These are phyloP conservation scores for Fusarium penzigii DNA, from an alignment of 2,329 filamentous ascomycete genomes.

Conservation along the genomic window DNA sequence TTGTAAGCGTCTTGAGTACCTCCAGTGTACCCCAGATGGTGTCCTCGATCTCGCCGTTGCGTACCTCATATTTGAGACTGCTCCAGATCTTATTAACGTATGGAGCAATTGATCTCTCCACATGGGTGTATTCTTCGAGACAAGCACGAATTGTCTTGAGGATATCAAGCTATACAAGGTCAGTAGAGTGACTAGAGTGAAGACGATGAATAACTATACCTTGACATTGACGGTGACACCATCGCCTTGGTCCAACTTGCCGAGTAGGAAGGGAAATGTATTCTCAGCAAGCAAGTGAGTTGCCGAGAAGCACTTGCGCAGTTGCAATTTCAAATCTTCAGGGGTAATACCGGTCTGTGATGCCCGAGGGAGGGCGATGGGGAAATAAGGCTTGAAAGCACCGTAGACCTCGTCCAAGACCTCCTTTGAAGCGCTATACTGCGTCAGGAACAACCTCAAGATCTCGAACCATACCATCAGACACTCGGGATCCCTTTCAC, in stretches of 20 bases:
- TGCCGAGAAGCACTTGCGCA: conserved; percentile 56
- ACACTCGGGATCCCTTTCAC: conserved; percentile 58
- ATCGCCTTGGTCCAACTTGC: conserved; percentile 60
- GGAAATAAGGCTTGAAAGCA: conserved; percentile 61
- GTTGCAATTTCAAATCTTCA: conserved; percentile 54
- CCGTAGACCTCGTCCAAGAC: conserved; percentile 53
- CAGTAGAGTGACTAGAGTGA: not conserved
- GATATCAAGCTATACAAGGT: conserved; percentile 49
- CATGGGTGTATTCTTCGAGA: conserved; percentile 48
- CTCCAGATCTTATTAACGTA: conserved; percentile 55
- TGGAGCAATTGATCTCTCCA: conserved; percentile 49
- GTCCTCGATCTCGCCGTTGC: conserved; percentile 61
- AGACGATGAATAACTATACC: conserved; percentile 30
- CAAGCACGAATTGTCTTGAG: conserved; percentile 57
- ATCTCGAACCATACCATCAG: conserved; percentile 59
- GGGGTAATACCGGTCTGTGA: conserved; percentile 55
- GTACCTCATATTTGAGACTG: conserved; percentile 64
- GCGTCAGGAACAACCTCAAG: conserved; percentile 44
- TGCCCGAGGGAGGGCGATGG: conserved; percentile 55
- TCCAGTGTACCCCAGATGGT: conserved; percentile 57
- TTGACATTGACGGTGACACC: conserved; percentile 60
- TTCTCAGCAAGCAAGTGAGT: conserved; percentile 46
- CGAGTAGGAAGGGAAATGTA: conserved; percentile 55
- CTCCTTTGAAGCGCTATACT: conserved; percentile 47
- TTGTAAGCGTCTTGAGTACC: conserved; percentile 52